Evolutionary conservation across 1,139 yeast genomes (phyloP).

Genomic region (Nadsonia commutata): DNA sequence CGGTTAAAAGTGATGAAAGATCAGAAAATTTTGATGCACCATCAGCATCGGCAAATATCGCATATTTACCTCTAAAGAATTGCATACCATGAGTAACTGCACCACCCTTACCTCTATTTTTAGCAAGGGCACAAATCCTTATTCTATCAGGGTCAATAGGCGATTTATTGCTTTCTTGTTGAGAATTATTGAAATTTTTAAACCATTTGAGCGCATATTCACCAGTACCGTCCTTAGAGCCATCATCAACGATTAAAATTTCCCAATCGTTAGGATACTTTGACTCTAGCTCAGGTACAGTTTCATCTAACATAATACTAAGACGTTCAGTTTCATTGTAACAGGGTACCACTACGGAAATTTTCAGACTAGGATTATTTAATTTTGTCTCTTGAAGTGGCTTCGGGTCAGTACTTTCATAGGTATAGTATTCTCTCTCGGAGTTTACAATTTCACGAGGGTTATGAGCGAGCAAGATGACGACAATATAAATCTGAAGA

Average conservation of each 20-base stretch:
- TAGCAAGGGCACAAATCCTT: conserved; percentile 50
- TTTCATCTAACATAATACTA: conserved; percentile 62
- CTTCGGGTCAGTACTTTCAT: not conserved
- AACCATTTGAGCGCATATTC: conserved; percentile 61
- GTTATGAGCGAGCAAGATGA: not conserved
- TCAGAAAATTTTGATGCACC: conserved; percentile 85
- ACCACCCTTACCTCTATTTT: conserved; percentile 93
- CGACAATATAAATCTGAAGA: not conserved
- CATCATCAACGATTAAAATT: conserved; percentile 80
- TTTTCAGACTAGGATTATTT: not conserved
- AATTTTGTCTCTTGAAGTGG: not conserved
- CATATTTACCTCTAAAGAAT: conserved; percentile 55
- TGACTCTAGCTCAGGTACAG: conserved; percentile 39
- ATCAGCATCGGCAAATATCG: conserved; percentile 92
- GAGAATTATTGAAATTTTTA: not conserved
- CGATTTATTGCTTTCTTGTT: conserved; percentile 21
- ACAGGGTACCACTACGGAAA: conserved; percentile 82
- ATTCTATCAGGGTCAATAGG: conserved; percentile 43
- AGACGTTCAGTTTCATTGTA: conserved; percentile 72
- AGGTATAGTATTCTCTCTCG: not conserved
- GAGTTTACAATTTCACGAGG: not conserved
- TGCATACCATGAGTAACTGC: conserved; percentile 92
- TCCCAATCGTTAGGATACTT: conserved; percentile 38
- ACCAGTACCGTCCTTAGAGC: conserved; percentile 70
- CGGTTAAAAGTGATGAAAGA: conserved; percentile 36